Conservation (phyloP, 73 alveolate species). For the Paraurostyla sp. region DNA sequence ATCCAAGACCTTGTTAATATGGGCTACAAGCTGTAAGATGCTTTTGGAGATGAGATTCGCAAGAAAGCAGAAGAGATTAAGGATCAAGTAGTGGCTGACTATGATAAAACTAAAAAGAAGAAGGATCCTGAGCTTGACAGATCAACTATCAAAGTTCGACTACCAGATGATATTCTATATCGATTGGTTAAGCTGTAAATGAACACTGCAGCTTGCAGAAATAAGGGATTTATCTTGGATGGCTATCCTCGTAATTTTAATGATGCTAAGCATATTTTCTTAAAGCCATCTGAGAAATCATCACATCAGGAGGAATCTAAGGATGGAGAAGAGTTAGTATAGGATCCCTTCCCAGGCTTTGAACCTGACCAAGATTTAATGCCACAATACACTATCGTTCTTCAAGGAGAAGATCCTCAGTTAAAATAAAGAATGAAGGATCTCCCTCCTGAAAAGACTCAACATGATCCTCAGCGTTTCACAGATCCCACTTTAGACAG, state of each 20-base stretch:
- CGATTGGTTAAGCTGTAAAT: slow-evolving; percentile 75
- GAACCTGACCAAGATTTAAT: not conserved
- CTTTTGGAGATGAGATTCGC: slow-evolving; percentile 83
- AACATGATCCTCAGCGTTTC: slow-evolving; percentile 50
- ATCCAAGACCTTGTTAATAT: slow-evolving; percentile 78
- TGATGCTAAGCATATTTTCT: slow-evolving; percentile 80
- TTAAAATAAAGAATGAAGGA: slow-evolving; percentile 80
- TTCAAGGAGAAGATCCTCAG: slow-evolving; percentile 73
- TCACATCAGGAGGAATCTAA: slow-evolving; percentile 64
- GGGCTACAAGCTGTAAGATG: slow-evolving; percentile 77
- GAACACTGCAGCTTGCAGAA: slow-evolving; percentile 77
- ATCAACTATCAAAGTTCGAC: slow-evolving; percentile 78
- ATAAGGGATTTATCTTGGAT: slow-evolving; percentile 89
- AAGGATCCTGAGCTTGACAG: slow-evolving; percentile 87
- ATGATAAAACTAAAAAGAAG: slow-evolving; percentile 75
- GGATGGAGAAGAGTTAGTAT: not conserved
- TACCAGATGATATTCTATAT: slow-evolving; percentile 83
- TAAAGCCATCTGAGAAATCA: slow-evolving; percentile 71
- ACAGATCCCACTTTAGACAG: slow-evolving; percentile 79
- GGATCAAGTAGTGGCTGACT: slow-evolving; percentile 81
- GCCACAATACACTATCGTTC: slow-evolving; percentile 1
- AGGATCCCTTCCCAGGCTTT: slow-evolving; percentile 13
- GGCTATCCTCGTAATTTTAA: slow-evolving; percentile 85
- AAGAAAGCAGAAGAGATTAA: slow-evolving; percentile 73
- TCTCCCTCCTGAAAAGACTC: slow-evolving; percentile 69